A percentile compares a stretch with the other conserved stretches of the same genome.
These are phyloP conservation scores for Phialocephala subalpina DNA, from an alignment of 2,329 filamentous ascomycete species.

Conservation along the genomic window DNA sequence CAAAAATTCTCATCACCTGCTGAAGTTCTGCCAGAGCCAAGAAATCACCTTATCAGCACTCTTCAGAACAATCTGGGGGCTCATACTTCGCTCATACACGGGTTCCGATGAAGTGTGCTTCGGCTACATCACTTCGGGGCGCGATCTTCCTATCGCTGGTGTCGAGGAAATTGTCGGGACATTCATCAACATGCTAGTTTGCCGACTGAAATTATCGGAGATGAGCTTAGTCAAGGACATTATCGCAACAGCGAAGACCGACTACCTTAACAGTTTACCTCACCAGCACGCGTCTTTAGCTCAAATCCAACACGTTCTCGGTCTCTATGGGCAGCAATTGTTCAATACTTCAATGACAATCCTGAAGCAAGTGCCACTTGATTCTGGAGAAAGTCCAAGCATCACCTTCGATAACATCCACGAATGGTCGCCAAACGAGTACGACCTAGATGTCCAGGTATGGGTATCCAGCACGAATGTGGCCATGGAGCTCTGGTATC, in stretches of 20 bases:
- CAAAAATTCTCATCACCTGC: conserved; percentile 35
- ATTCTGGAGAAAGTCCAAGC: conserved; percentile 1
- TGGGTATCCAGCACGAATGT: background rate
- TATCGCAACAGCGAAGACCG: conserved; percentile 40
- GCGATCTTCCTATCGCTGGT: conserved; percentile 53
- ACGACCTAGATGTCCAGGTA: background rate
- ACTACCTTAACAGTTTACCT: conserved; percentile 45
- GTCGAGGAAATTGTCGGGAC: conserved; percentile 56
- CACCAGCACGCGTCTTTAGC: conserved; percentile 52
- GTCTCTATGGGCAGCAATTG: conserved; percentile 25
- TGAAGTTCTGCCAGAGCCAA: conserved; percentile 48
- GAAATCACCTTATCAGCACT: conserved; percentile 48
- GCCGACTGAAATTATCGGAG: conserved; percentile 35
- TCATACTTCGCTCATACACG: conserved; percentile 49
- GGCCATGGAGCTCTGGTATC: background rate
- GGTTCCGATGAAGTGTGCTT: conserved; percentile 48
- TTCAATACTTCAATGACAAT: conserved; percentile 40
- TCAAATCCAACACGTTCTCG: conserved; percentile 45
- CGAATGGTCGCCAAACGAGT: conserved; percentile 28
- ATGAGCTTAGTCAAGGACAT: conserved; percentile 39
- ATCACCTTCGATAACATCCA: conserved; percentile 22
- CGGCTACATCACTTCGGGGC: conserved; percentile 49
- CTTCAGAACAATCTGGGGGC: conserved; percentile 48
- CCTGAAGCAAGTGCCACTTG: background rate
- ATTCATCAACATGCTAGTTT: conserved; percentile 51